A percentile compares a stretch with the other conserved stretches of the same genome.
Evolutionary conservation across 139 green algal genomes (phyloP).

Genomic region (Chlamydomonas incerta): DNA sequence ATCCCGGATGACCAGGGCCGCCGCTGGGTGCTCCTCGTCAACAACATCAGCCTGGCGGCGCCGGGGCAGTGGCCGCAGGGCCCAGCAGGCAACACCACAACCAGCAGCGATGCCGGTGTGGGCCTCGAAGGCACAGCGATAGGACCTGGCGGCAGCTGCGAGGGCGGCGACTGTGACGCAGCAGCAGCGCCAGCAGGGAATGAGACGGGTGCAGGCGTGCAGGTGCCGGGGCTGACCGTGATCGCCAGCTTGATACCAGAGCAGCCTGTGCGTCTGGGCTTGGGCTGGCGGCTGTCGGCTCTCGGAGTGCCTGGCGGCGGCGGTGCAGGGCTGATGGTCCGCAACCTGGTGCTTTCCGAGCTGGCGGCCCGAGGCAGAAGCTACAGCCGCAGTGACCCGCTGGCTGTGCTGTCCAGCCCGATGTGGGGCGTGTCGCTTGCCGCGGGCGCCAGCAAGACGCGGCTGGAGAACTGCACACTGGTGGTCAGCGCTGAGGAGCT

Average conservation of each 20-base stretch:
- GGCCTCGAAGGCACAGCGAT: neutral
- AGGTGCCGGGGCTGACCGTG: neutral
- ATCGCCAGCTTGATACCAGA: neutral
- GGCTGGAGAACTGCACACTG: neutral
- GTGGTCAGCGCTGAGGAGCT: slow-evolving; percentile 8
- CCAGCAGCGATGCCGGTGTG: neutral
- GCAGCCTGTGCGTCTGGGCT: neutral
- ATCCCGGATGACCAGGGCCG: neutral
- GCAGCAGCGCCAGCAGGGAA: neutral
- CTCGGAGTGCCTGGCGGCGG: neutral
- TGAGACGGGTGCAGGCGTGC: neutral
- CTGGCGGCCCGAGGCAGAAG: neutral
- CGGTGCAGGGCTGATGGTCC: neutral
- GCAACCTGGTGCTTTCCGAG: neutral
- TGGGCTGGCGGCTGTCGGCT: neutral
- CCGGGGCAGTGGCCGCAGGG: neutral
- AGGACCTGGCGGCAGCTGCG: neutral
- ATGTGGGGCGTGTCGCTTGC: slow-evolving; percentile 22
- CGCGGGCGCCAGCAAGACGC: neutral
- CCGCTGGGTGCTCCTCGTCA: neutral
- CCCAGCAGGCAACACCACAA: neutral
- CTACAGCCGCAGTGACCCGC: neutral
- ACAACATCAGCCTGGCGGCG: neutral
- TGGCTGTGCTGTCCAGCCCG: slow-evolving; percentile 8
- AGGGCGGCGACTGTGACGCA: too few relatives aligned